Percentiles rank a stretch among this genome's conserved stretches.
These are phyloP conservation scores for Dictyostelium brefeldianum DNA, from an alignment of 78 protist species.

Conservation along the genomic window DNA sequence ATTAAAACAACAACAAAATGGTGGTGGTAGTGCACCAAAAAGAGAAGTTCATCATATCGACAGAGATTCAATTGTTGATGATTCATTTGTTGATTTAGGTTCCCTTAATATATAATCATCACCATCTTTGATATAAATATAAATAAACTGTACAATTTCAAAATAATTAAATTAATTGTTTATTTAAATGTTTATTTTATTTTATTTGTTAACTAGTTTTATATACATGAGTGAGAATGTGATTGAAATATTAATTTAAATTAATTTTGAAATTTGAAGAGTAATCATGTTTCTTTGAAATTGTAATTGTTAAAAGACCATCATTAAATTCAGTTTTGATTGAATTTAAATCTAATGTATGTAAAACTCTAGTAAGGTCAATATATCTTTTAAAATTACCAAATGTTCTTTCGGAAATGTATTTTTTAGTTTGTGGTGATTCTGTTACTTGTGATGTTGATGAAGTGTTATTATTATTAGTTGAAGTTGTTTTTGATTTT, in stretches of 20 bases:
- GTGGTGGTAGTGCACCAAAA: not conserved
- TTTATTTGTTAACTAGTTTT: too few relatives aligned
- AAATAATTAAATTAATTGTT: too few relatives aligned
- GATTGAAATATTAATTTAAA: not conserved
- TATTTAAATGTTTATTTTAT: not conserved
- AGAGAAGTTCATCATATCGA: slow-evolving; percentile 39
- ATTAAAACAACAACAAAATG: slow-evolving; percentile 22
- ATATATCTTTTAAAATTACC: slow-evolving; percentile 1
- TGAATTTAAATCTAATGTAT: not conserved
- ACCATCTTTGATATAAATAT: not conserved
- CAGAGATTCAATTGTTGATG: slow-evolving; percentile 42
- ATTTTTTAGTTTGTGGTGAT: not conserved
- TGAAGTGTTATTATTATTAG: not conserved
- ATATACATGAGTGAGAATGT: too few relatives aligned
- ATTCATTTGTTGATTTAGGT: slow-evolving; percentile 29
- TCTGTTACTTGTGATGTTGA: not conserved
- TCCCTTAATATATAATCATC: slow-evolving; percentile 23
- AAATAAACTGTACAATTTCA: too few relatives aligned
- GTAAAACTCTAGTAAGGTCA: not conserved
- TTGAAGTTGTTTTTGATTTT: not conserved
- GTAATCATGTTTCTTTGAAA: not conserved
- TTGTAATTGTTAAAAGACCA: slow-evolving; percentile 8
- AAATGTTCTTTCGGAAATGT: not conserved
- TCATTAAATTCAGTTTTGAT: not conserved
- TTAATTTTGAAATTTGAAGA: not conserved